Evolutionary conservation across 2,329 filamentous ascomycete species (phyloP).

Genomic region (Hypoxylon sp.): DNA sequence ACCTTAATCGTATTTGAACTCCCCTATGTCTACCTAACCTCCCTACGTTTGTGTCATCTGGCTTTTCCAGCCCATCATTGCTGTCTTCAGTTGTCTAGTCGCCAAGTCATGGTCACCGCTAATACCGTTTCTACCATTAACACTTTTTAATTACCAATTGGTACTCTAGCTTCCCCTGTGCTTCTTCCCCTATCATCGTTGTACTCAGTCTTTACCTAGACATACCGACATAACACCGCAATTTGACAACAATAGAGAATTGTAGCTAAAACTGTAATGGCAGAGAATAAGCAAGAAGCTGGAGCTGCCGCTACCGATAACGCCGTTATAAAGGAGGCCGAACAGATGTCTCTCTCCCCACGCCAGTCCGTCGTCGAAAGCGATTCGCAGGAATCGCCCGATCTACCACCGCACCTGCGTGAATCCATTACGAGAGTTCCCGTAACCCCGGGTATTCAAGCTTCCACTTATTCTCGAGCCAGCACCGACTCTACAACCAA

Average conservation of each 20-base stretch:
- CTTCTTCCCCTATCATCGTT: slow-evolving; percentile 10
- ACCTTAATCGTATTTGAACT: slow-evolving; percentile 31
- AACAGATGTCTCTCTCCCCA: slow-evolving; percentile 40
- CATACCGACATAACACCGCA: slow-evolving; percentile 6
- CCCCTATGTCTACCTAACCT: slow-evolving; percentile 25
- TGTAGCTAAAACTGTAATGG: slow-evolving; percentile 44
- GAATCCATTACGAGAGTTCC: slow-evolving; percentile 54
- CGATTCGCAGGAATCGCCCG: slow-evolving; percentile 36
- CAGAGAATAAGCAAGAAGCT: slow-evolving; percentile 38
- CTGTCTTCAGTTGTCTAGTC: slow-evolving; percentile 18
- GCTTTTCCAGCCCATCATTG: slow-evolving; percentile 21
- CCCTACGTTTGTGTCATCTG: slow-evolving; percentile 19
- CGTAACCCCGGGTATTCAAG: slow-evolving; percentile 58
- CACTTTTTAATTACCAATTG: slow-evolving; percentile 22
- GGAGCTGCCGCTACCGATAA: slow-evolving; percentile 18
- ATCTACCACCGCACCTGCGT: slow-evolving; percentile 55
- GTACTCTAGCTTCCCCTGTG: slow-evolving; percentile 3
- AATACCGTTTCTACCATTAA: too few species aligned
- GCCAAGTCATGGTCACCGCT: slow-evolving; percentile 6
- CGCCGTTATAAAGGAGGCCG: slow-evolving; percentile 34
- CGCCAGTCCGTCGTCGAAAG: slow-evolving; percentile 9
- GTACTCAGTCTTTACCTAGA: slow-evolving; percentile 13
- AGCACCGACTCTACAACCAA: slow-evolving; percentile 40
- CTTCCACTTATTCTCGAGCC: slow-evolving; percentile 51
- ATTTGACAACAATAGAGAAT: neutral